Evolutionary conservation across 805 yeast genomes (phyloP).

Genomic region (Lachancea kluyveri): DNA sequence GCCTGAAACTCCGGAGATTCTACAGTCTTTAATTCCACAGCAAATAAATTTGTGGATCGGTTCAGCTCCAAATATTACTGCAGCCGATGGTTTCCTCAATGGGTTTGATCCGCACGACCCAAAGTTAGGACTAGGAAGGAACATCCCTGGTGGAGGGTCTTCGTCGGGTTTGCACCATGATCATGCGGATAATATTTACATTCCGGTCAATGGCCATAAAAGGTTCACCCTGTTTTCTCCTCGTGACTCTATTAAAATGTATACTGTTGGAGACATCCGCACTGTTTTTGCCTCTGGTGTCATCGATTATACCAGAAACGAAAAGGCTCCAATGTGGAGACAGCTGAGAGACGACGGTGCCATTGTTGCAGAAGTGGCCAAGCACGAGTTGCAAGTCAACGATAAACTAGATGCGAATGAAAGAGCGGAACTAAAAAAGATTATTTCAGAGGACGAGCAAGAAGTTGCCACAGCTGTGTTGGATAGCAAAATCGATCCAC

Average conservation of each 20-base stretch:
- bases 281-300: slow-evolving; percentile 54
- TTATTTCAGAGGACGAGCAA: slow-evolving; percentile 28
- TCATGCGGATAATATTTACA: slow-evolving; percentile 70
- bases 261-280: slow-evolving; percentile 59
- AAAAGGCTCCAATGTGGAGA: slow-evolving; percentile 57
- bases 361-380: slow-evolving; percentile 41
- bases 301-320: slow-evolving; percentile 53
- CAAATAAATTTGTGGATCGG: slow-evolving; percentile 78
- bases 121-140: slow-evolving; percentile 43
- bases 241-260: slow-evolving; percentile 48
- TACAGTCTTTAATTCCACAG: slow-evolving; percentile 48
- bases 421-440: slow-evolving; percentile 17
- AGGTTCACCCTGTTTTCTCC: slow-evolving; percentile 67
- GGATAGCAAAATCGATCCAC: slow-evolving; percentile 44
- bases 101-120: slow-evolving; percentile 17
- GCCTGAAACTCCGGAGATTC: slow-evolving; percentile 39
- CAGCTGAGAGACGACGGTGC: slow-evolving; percentile 59
- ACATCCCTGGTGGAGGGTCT: slow-evolving; percentile 50
- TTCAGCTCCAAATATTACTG: slow-evolving; percentile 10
- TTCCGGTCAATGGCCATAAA: slow-evolving; percentile 53
- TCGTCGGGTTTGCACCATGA: slow-evolving; percentile 78
- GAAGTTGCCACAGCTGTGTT: not conserved
- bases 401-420: slow-evolving; percentile 17
- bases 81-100: slow-evolving; percentile 12
- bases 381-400: slow-evolving; percentile 35